These are phyloP conservation scores for Stipa capillata DNA, from an alignment of 176 grass and related monocot species.

Conservation along the genomic window DNA sequence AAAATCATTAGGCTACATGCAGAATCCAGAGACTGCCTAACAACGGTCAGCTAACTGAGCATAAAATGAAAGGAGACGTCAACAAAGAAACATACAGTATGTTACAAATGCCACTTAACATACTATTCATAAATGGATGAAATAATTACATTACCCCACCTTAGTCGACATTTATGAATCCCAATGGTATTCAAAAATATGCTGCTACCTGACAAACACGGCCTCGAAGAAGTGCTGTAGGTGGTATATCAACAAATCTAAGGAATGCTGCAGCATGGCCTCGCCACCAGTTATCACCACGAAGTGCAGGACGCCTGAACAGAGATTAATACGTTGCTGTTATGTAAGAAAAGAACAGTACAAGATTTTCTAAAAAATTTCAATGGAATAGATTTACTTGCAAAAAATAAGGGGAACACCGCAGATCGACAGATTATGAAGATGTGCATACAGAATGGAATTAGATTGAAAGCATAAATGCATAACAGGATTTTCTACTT, in stretches of 20 bases:
- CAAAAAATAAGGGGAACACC: background rate
- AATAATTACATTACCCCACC: background rate
- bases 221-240: constrained; percentile 63
- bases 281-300: constrained; percentile 99
- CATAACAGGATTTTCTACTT: background rate
- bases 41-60: constrained; percentile 7
- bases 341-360: constrained; percentile 7
- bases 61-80: background rate
- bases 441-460: background rate
- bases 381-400: too few species aligned
- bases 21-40: background rate
- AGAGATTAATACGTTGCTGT: constrained; percentile 1
- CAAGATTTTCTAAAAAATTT: too few species aligned
- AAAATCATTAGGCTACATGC: background rate
- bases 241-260: constrained; percentile 73
- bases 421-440: background rate
- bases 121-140: background rate
- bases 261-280: constrained; percentile 94
- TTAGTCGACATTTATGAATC: background rate
- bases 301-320: constrained; percentile 77
- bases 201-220: constrained; percentile 71
- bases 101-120: background rate
- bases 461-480: constrained; percentile 16
- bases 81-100: constrained; percentile 8
- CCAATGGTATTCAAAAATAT: background rate